Evolutionary conservation across 345 rosid species (phyloP), one percentile per base, ranked within the genome.

Genomic region (Aurinia saxatilis): DNA sequence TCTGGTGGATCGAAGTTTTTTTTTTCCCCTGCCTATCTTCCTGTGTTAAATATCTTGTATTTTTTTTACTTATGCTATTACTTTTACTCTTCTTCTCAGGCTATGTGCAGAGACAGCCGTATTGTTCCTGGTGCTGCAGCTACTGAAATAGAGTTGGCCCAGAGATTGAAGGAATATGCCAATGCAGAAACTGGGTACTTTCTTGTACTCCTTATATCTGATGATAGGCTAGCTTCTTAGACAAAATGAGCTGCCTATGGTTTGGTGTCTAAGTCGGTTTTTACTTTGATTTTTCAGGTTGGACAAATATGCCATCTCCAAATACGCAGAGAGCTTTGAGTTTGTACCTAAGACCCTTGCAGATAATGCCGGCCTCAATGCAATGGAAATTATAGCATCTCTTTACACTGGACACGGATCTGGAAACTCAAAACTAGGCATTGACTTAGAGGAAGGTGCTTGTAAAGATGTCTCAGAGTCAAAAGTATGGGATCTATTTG

Each of bases 101-200:
- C 97, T 41, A 95, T 90, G 97, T 95, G 97, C 77, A 95, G 81
- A 81, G 97, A 95, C 64, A 88, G 97, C 62, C 92, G 99, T 50
- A 81, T 77, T 2, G 78, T 90, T 47, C 97, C 97, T 42, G 97
- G 96, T 69, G 99, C 91, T 67, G 95, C 97, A 42, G 97, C 96
- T 55, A 83, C 97, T 7, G 99, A 95, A 73, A 90, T 90, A 49
- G 99, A 95, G 74, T 75, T 95, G 71, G 97, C 96, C 66, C 88
- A 85, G 76, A 86, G 89, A 77, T 70, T 95, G 72, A 90, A 86
- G 80, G 99, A 95, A 57, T 90, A 80, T 60, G 86, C 97, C 70
- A 82, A 85, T 59, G 90, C 82, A 71, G 96, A 90, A 74, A 95
- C 92, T 4, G 99, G 99, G 99, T 90, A 77, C 12, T 49, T 54